Base-by-base conservation (phyloP, 1,139 yeast genomes). In the Debaryomyces nepalensis region DNA sequence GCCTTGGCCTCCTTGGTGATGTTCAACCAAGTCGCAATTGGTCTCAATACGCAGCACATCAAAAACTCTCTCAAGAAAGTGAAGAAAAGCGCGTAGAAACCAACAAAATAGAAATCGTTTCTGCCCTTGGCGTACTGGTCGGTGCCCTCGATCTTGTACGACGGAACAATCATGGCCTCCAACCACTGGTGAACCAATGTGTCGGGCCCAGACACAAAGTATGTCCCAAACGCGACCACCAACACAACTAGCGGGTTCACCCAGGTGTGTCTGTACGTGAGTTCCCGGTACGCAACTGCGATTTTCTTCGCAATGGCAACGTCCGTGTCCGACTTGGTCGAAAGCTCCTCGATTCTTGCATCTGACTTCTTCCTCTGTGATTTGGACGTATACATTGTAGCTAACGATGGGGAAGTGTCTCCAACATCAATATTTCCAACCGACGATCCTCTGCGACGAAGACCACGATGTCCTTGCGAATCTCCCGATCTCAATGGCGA, bases 51-150 rank as follows among this genome's bases (percentile, higher is more conserved):
- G 39, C 81, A 73, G 59, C 91, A 91, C 98, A 93, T 91, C 54
- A 82, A 63, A 60, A 93, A 91, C 64, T 93, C 99, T 55, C 99
- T 81, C 52, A 83, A 73, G 59, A 93, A 93, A 0, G 97, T 87
- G 75, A 93, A 91, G 54, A 90, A 84, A 34, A 93, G 66, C 72
- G 93, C 87, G 66, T 87, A 85, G 61, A 80, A 90, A 27, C 74
- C 74, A 16, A 91, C 89, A 70, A 91, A 93, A 32, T 76, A 77
- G 50, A 90, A 78, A 64, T 93, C 99, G 54, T 84, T 82, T 37
- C 62, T 72, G 45, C 99, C 99, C 64, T 95, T 93, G 30, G 88
- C 97, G 60, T 91, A 93, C 50, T 72, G 75, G 46, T 75, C 72
- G 3, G 82, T 68, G 8, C 77, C 80, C 24, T 70, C 74, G 33